These are phyloP conservation scores for Dipteronia sinensis DNA, from an alignment of 345 rosid species.

Conservation along the genomic window DNA sequence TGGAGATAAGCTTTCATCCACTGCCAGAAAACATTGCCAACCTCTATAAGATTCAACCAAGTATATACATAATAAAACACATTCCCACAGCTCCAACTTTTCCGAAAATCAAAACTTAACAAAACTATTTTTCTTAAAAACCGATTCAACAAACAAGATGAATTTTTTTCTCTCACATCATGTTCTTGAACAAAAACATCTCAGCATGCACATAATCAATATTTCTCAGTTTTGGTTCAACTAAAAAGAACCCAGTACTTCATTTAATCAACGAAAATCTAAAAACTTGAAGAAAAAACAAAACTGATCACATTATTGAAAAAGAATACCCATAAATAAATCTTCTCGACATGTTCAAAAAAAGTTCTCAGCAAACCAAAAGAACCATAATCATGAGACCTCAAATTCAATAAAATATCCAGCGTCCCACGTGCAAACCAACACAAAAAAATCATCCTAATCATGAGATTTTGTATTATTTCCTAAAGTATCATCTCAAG, in stretches of 20 bases:
- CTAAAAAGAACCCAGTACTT: neutral
- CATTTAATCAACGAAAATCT: neutral
- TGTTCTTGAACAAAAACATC: neutral
- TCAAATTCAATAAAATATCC: neutral
- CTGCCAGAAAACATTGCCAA: conserved; percentile 23
- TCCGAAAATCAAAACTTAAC: neutral
- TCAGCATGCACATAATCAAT: neutral
- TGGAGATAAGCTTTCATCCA: conserved; percentile 34
- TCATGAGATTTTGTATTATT: neutral
- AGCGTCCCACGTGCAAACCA: neutral
- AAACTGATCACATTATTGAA: neutral
- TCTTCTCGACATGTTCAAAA: neutral
- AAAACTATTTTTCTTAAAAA: neutral
- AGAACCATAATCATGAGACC: neutral
- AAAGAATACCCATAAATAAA: neutral
- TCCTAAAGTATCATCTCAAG: neutral
- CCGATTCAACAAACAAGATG: neutral
- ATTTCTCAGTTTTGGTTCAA: neutral
- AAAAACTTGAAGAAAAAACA: neutral
- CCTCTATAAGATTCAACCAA: neutral
- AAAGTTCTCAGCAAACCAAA: neutral
- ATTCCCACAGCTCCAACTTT: neutral
- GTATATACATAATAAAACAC: neutral
- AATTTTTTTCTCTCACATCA: neutral
- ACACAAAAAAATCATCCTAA: neutral